Conservation (phyloP, 129 eudicot genomes). For the Kitagawia praeruptora region DNA sequence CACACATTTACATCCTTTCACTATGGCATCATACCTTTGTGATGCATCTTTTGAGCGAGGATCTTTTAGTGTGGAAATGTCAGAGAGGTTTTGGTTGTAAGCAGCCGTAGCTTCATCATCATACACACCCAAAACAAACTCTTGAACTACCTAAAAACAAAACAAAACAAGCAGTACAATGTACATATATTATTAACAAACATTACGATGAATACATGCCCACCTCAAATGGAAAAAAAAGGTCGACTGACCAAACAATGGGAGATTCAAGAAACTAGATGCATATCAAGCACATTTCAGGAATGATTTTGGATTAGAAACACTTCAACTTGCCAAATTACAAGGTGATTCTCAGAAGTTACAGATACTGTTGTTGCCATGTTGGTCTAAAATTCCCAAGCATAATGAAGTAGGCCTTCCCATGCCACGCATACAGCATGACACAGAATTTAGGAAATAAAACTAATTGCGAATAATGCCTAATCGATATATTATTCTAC, state of each 20-base stretch:
- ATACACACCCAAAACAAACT: constrained; percentile 73
- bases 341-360: not conserved
- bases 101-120: constrained; percentile 84
- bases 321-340: not conserved
- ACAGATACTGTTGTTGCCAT: not conserved
- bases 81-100: constrained; percentile 69
- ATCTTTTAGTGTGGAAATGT: constrained; percentile 78
- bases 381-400: not conserved
- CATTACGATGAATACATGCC: not conserved
- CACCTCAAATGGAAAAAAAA: not conserved
- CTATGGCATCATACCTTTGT: constrained; percentile 47
- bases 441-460: not conserved
- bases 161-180: not conserved
- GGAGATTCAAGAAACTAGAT: not conserved
- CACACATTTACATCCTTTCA: not conserved
- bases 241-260: not conserved
- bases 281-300: not conserved
- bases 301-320: not conserved
- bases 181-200: not conserved
- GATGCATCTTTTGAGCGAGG: constrained; percentile 97
- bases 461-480: not conserved
- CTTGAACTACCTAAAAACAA: constrained; percentile 60
- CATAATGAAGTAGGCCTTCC: not conserved
- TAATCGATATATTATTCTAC: not conserved
- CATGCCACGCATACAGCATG: not conserved